phyloP scores from a whole-genome alignment of 192 early-diverging fungal genomes.

The Dimargaris cristalligena region DNA sequence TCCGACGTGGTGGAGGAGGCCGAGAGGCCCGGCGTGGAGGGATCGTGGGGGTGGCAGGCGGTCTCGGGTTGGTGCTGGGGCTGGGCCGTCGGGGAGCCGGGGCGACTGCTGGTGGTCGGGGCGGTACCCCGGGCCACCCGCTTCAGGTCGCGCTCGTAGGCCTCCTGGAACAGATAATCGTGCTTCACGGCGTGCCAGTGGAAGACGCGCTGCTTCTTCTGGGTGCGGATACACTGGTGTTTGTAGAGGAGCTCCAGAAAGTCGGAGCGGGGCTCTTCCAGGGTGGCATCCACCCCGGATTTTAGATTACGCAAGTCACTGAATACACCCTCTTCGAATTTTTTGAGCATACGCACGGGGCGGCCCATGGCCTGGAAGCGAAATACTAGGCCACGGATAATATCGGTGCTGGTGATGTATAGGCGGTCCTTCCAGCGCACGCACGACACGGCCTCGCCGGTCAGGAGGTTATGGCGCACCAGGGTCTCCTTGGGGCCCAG shows the following conservation, averaged over 20 bases:
- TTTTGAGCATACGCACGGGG: slow-evolving; percentile 75
- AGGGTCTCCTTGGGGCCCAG: neutral
- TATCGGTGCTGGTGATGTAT: slow-evolving; percentile 94
- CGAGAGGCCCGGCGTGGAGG: slow-evolving; percentile 20
- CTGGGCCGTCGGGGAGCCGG: slow-evolving; percentile 45
- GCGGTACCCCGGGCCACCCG: slow-evolving; percentile 73
- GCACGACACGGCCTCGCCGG: slow-evolving; percentile 82
- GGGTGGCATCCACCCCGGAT: slow-evolving; percentile 78
- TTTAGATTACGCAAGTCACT: slow-evolving; percentile 89
- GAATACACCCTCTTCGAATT: slow-evolving; percentile 98
- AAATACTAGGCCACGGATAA: slow-evolving; percentile 75
- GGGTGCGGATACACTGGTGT: slow-evolving; percentile 90
- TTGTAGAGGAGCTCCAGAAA: slow-evolving; percentile 90
- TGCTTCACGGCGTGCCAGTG: slow-evolving; percentile 93
- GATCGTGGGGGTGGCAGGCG: slow-evolving; percentile 19
- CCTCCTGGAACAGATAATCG: slow-evolving; percentile 87
- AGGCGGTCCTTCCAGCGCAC: slow-evolving; percentile 84
- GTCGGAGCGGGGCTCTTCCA: slow-evolving; percentile 86
- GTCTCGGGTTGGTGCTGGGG: slow-evolving; percentile 21
- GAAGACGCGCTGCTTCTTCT: slow-evolving; percentile 99
- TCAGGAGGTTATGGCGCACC: slow-evolving; percentile 33
- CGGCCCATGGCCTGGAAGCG: slow-evolving; percentile 83
- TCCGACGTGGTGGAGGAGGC: slow-evolving; percentile 16
- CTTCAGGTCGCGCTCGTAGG: slow-evolving; percentile 90
- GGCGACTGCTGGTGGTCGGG: slow-evolving; percentile 44